Evolutionary conservation across 495 filamentous ascomycete genomes (phyloP), one percentile per base, ranked within the genome.

Genomic region (Xylaria longipes): DNA sequence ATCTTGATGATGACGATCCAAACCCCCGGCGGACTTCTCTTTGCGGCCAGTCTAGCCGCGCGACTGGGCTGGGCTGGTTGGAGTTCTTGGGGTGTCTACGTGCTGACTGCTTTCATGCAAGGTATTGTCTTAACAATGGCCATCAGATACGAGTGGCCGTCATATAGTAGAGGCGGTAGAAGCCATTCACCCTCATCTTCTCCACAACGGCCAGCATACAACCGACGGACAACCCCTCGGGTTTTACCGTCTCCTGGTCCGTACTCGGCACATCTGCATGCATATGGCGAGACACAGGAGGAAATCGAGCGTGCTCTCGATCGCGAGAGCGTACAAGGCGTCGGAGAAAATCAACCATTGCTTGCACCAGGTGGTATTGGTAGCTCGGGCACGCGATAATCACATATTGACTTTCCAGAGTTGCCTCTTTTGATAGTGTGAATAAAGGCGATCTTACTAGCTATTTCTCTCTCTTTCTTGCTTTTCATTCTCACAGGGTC

Each of bases 1-100:
- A 95, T 99, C 69, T 92, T 94, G 1, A 98, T 97, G 93, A 99
- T 99, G 96, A 92, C 91, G 78, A 97, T 98, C 54, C 96, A 99
- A 80, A 97, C 95, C 0, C 96, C 96, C 0, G 96, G 96, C 8
- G 92, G 91, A 72, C 90, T 97, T 75, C 82, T 98, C 27, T 98
- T 95, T 85, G 94, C 95, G 2, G 90, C 84, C 22, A 98, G 95
- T 81, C 80, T 99, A 41, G 92, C 91, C 22, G 90, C 88, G 14
- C 88, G 96, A 57, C 85, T 97, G 46, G 96, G 96, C 7, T 82
- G 82, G 80, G 89, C 88, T 27, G 95, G 94, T 15, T 99, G 96
- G 96, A 98, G 97, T 81, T 92, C 93, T 1, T 99, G 96, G 96
- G 91, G 92, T 9, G 90, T 97, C 37, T 93, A 92, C 76, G 83